Conservation (phyloP, 2,329 filamentous ascomycete genomes). For the Escovopsis sp. region DNA sequence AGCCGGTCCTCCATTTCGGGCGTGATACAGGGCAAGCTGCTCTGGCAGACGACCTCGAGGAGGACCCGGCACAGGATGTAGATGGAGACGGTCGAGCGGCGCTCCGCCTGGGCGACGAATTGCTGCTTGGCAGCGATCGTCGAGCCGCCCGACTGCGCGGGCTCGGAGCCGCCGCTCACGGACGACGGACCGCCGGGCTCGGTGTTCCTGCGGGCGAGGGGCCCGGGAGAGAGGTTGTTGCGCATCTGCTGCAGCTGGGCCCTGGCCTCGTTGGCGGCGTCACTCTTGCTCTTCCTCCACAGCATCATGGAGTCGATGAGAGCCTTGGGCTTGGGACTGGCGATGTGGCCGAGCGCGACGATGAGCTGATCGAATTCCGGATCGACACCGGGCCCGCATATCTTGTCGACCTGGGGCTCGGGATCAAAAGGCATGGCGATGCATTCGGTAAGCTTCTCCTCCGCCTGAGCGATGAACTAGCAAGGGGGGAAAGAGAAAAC, state of each 20-base stretch:
- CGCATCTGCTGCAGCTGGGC: conserved; percentile 39
- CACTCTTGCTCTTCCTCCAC: conserved; percentile 93
- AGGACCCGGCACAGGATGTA: conserved; percentile 90
- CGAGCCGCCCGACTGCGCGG: conserved; percentile 17
- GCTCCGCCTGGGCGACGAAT: conserved; percentile 64
- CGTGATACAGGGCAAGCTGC: conserved; percentile 66
- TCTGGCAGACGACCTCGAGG: conserved; percentile 87
- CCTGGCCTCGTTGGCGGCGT: conserved; percentile 60
- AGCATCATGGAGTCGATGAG: conserved; percentile 96
- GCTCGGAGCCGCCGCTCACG: conserved; percentile 12
- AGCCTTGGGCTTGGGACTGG: conserved; percentile 83
- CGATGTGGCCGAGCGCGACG: conserved; percentile 82
- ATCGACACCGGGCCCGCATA: conserved; percentile 84
- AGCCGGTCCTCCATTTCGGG: conserved; percentile 86
- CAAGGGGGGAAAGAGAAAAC: too few species aligned
- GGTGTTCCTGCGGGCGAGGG: conserved; percentile 55
- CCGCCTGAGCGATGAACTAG: conserved; percentile 86
- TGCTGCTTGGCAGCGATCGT: conserved; percentile 44
- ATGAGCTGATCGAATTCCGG: conserved; percentile 88
- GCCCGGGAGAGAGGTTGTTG: conserved; percentile 25
- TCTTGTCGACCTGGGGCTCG: conserved; percentile 70
- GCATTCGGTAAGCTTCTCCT: conserved; percentile 85
- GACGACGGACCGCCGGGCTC: conserved; percentile 37
- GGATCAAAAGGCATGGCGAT: conserved; percentile 65
- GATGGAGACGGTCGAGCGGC: conserved; percentile 84